These are phyloP conservation scores for Mortierella sp. DNA, from an alignment of 371 early-diverging fungal genomes.

Conservation along the genomic window DNA sequence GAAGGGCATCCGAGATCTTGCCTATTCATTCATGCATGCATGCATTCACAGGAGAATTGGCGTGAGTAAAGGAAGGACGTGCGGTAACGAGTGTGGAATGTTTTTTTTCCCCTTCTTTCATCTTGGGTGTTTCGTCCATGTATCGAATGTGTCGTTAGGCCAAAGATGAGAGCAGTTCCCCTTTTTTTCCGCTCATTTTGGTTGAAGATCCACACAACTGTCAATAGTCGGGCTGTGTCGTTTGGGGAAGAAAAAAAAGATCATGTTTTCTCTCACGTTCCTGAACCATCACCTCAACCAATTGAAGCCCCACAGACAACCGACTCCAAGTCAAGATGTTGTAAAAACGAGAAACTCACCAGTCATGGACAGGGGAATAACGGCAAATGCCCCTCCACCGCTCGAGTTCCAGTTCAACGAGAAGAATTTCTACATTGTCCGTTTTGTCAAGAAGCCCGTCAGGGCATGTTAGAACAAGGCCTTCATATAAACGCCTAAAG, in stretches of 20 bases:
- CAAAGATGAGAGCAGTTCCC: neutral
- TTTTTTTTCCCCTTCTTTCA: neutral
- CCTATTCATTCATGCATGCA: no score
- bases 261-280: neutral
- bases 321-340: neutral
- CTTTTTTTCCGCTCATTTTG: neutral
- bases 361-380: conserved; percentile 83
- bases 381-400: conserved; percentile 98
- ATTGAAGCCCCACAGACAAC: neutral
- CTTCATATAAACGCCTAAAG: no score
- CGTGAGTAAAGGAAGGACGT: neutral
- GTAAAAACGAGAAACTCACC: conserved; percentile 66
- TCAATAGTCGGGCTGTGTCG: neutral
- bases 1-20: conserved; percentile 88
- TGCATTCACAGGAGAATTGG: neutral
- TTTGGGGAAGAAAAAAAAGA: neutral
- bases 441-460: neutral
- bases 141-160: neutral
- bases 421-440: conserved; percentile 75
- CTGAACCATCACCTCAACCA: neutral
- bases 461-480: neutral
- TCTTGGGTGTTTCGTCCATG: neutral
- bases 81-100: neutral
- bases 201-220: neutral
- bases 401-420: conserved; percentile 96